phyloP scores from a whole-genome alignment of 192 early-diverging fungal genomes.

The Rhizophagus sp. region DNA sequence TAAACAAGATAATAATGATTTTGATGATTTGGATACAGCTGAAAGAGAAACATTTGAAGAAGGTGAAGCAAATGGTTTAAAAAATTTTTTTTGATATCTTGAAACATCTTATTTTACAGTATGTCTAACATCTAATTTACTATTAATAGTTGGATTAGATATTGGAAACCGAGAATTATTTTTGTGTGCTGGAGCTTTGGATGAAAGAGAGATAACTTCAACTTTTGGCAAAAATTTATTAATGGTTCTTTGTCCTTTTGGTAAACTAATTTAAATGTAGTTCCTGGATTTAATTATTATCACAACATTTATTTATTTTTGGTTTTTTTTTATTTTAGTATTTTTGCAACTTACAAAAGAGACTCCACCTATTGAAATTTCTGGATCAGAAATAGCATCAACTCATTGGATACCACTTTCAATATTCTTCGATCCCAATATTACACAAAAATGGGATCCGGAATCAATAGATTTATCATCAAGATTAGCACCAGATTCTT shows the following conservation, averaged over 20 bases:
- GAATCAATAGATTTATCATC: conserved; percentile 44
- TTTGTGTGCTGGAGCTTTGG: conserved; percentile 39
- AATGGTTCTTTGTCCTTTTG: conserved; percentile 48
- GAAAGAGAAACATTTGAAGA: conserved; percentile 45
- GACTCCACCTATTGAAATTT: conserved; percentile 40
- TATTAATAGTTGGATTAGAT: conserved; percentile 39
- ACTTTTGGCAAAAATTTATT: conserved; percentile 46
- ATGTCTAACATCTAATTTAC: neutral
- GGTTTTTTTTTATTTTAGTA: conserved; percentile 27
- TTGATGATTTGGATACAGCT: conserved; percentile 47
- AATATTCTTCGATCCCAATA: conserved; percentile 39
- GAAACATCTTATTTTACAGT: neutral
- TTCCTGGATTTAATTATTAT: conserved; percentile 1
- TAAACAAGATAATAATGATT: conserved; percentile 41
- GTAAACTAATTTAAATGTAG: conserved; percentile 27
- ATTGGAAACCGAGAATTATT: conserved; percentile 40
- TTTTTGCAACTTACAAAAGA: conserved; percentile 45
- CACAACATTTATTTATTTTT: conserved; percentile 19
- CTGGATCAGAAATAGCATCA: conserved; percentile 44
- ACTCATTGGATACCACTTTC: conserved; percentile 45
- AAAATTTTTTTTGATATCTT: no score
- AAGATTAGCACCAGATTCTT: conserved; percentile 37
- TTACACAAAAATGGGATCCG: conserved; percentile 42
- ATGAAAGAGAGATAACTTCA: conserved; percentile 49
- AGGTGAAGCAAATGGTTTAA: neutral